phyloP scores from a whole-genome alignment of 192 early-diverging fungal species.

The Pilaira anomala region DNA sequence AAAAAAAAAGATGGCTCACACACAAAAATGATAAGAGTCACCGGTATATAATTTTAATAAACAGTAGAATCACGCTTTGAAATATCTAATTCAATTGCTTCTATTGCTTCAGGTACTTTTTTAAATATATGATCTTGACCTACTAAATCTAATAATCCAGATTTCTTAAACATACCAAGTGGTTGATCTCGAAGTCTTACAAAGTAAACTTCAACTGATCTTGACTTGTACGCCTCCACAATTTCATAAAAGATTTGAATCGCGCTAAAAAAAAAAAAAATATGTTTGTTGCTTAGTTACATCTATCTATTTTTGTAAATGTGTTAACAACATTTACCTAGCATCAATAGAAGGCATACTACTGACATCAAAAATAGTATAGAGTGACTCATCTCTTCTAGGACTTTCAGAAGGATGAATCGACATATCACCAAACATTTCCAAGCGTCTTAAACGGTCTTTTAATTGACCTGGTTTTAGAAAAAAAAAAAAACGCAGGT shows the following conservation, averaged over 20 bases:
- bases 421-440: constrained; percentile 89
- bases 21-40: constrained; percentile 1
- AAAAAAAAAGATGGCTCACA: constrained; percentile 5
- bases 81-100: constrained; percentile 26
- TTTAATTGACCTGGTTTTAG: constrained; percentile 76
- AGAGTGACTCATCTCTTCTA: constrained; percentile 57
- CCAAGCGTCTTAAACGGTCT: constrained; percentile 90
- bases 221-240: constrained; percentile 77
- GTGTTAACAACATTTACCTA: constrained; percentile 31
- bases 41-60: not conserved
- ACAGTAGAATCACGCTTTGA: constrained; percentile 8
- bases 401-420: constrained; percentile 93
- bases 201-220: constrained; percentile 83
- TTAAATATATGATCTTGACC: constrained; percentile 71
- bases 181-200: constrained; percentile 77
- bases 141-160: constrained; percentile 60
- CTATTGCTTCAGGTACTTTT: constrained; percentile 50
- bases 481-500: not conserved
- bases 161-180: constrained; percentile 63
- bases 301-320: too few relatives aligned
- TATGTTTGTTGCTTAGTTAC: not conserved
- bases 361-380: constrained; percentile 89
- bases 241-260: constrained; percentile 84
- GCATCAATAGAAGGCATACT: constrained; percentile 89
- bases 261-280: constrained; percentile 2